phyloP scores from a whole-genome alignment of 345 rosid genomes.

The Murraya paniculata region DNA sequence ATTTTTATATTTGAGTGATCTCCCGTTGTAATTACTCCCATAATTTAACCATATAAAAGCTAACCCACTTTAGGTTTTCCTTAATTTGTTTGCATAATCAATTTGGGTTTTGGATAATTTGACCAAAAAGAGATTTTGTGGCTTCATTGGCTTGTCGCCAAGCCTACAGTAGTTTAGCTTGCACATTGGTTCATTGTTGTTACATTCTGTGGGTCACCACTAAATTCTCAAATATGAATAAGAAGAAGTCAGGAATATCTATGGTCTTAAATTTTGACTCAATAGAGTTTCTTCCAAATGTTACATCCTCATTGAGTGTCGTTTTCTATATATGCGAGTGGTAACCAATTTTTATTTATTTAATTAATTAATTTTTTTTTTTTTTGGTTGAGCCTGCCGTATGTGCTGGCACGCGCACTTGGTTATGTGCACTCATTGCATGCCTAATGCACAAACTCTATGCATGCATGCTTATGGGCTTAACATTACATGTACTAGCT shows the following conservation, averaged over 20 bases:
- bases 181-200: not conserved
- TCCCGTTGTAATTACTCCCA: not conserved
- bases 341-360: too few relatives aligned
- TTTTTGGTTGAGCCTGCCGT: not conserved
- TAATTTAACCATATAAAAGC: constrained; percentile 1
- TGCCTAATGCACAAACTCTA: constrained; percentile 9
- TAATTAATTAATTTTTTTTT: not conserved
- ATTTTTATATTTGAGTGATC: not conserved
- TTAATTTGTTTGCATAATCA: not conserved
- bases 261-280: not conserved
- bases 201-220: constrained; percentile 10
- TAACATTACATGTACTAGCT: not conserved
- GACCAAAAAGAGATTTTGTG: not conserved
- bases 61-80: constrained; percentile 11
- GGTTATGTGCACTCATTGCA: constrained; percentile 22
- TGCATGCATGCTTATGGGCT: constrained; percentile 18
- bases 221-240: not conserved
- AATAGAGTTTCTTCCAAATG: not conserved
- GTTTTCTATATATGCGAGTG: not conserved
- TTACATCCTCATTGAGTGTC: constrained; percentile 3
- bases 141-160: not conserved
- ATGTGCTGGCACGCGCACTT: constrained; percentile 35
- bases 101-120: constrained; percentile 2
- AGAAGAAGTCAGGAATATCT: not conserved
- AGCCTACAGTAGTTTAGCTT: constrained; percentile 11